These are phyloP conservation scores for Fonsecaea erecta DNA, from an alignment of 2,329 filamentous ascomycete species.

Conservation along the genomic window DNA sequence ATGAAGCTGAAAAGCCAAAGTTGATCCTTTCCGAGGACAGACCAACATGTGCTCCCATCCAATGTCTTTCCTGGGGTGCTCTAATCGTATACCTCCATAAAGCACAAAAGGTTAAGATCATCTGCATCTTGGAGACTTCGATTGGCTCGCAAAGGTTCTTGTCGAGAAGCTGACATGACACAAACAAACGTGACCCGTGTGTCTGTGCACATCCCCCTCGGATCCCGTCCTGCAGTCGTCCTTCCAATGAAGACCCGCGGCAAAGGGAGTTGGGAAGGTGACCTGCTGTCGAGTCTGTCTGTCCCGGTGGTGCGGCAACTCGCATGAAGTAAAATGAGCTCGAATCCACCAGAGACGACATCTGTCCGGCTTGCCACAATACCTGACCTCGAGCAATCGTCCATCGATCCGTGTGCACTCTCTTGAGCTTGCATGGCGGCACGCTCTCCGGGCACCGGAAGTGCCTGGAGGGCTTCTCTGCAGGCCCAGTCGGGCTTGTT, in stretches of 20 bases:
- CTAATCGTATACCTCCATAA: not conserved
- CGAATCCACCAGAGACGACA: not conserved
- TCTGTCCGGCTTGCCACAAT: not conserved
- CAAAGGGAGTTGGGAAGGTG: not conserved
- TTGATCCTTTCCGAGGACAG: not conserved
- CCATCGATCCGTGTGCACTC: not conserved
- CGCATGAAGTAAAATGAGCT: conserved; percentile 11
- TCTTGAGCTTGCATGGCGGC: not conserved
- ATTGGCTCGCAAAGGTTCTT: not conserved
- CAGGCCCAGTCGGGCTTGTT: not conserved
- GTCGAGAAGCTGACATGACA: conserved; percentile 1
- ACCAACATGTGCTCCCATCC: not conserved
- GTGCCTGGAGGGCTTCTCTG: not conserved
- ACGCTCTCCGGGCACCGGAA: not conserved
- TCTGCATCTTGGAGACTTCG: not conserved
- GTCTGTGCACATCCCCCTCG: not conserved
- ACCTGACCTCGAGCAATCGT: not conserved
- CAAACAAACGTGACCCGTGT: not conserved
- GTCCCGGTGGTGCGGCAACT: not conserved
- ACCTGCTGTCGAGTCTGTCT: conserved; percentile 3
- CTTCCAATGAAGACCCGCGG: not conserved
- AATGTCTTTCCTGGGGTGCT: not conserved
- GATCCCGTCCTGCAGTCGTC: not conserved
- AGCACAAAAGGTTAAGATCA: not conserved
- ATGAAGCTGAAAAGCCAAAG: conserved; percentile 10